Evolutionary conservation across 169 alveolate genomes (phyloP), one percentile per base, ranked within the genome.

Genomic region (Plasmodium sp.): DNA sequence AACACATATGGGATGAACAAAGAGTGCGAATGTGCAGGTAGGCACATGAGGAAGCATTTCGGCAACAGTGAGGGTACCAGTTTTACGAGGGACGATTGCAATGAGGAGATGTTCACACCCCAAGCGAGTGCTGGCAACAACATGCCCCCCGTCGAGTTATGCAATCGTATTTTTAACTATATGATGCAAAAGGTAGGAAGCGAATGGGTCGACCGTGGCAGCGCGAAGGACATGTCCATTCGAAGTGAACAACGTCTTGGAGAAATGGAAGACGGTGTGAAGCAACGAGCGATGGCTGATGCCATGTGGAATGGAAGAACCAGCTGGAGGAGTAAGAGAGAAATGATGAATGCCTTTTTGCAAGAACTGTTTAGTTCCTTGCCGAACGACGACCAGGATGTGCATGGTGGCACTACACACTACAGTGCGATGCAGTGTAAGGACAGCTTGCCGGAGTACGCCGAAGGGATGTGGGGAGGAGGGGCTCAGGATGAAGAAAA

Each of bases 291-390:
- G 51, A n/a, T 36, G 77, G 27, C 14, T 58, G 18, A 10, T 12
- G 34, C 51, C 27, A 16, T 83, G 5, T 9, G 27, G 77, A 58
- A 10, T 14, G 39, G 80, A 12, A 45, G 27, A 6, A 41, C 58
- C 0, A 48, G 3, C n/a, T 0, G 54, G 5, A 84, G 39, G 48
- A 74, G 33, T 16, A 45, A 74, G 27, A 48, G 41, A 7, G 18
- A 34, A 27, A 45, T 84, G 4, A 74, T 84, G 56, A 62, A 31
- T 74, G 27, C 22, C 31, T 18, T 84, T 74, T 74, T 51, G 58
- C 54, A 84, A 22, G 93, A 84, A 45, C 43, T 84, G n/a, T 22
- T 74, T 73, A 73, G 58, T 34, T 48, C 93, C 4, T 3, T n/a
- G 4, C 33, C 36, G 43, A n/a, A n/a, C 5, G 48, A 16, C 51